These are phyloP conservation scores for Tephrocybe sp. DNA, from an alignment of 768 basidiomycete genomes.

Conservation along the genomic window DNA sequence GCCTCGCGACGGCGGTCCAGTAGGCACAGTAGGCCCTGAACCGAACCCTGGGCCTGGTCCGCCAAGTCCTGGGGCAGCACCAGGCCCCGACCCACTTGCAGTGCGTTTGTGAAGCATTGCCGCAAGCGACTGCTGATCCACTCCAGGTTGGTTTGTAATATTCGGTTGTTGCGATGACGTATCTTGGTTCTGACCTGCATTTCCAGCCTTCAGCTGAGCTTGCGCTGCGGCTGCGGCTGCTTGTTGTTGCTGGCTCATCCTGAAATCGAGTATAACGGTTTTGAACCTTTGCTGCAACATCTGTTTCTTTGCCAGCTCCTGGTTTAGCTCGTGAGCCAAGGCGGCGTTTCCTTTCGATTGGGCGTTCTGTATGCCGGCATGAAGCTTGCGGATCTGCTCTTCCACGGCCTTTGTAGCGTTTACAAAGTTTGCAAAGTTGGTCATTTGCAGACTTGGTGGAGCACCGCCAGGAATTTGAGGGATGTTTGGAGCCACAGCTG, in stretches of 20 bases:
- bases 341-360: conserved; percentile 8
- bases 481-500: conserved; percentile 3
- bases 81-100: conserved; percentile 11
- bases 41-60: not conserved
- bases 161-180: not conserved
- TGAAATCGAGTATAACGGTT: not conserved
- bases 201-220: conserved; percentile 5
- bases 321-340: conserved; percentile 9
- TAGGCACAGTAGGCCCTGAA: conserved; percentile 7
- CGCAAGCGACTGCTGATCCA: conserved; percentile 24
- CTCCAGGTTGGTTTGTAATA: conserved; percentile 4
- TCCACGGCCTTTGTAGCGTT: not conserved
- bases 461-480: not conserved
- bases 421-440: not conserved
- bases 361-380: conserved; percentile 7
- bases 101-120: conserved; percentile 22
- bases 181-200: not conserved
- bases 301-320: conserved; percentile 14
- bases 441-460: not conserved
- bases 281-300: conserved; percentile 11
- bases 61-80: conserved; percentile 16
- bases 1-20: conserved; percentile 4
- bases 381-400: conserved; percentile 9
- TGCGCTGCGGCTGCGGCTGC: conserved; percentile 12
- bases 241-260: conserved; percentile 1